A percentile compares a stretch with the other conserved stretches of the same genome.
Conservation (phyloP, 192 early-diverging fungal genomes). For the Coemansia sp. region DNA sequence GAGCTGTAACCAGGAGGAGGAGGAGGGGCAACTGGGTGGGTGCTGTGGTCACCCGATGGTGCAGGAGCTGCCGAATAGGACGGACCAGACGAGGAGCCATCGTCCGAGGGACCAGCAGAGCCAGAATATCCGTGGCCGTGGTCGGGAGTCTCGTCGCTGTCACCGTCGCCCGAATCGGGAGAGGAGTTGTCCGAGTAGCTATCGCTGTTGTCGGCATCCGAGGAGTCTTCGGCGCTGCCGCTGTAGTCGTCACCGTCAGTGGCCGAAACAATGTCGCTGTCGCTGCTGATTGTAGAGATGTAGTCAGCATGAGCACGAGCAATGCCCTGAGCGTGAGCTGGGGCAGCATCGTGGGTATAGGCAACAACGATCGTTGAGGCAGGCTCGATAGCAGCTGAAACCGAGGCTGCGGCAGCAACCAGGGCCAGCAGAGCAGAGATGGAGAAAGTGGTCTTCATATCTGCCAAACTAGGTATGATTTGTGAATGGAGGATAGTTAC, state of each 20-base stretch:
- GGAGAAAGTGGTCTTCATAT: slow-evolving; percentile 16
- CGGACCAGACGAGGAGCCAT: background rate
- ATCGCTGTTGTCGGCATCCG: slow-evolving; percentile 1
- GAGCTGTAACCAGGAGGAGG: slow-evolving; percentile 5
- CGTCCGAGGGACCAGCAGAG: background rate
- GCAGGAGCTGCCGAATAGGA: background rate
- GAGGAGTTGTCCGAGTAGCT: background rate
- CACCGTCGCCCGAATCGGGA: background rate
- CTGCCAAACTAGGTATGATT: background rate
- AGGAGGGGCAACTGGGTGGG: background rate
- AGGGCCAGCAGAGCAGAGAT: slow-evolving; percentile 10
- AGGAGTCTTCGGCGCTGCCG: background rate
- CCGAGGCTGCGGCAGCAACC: slow-evolving; percentile 1
- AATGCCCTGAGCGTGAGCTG: background rate
- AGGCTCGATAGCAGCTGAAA: background rate
- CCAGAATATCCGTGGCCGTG: background rate
- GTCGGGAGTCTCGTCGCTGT: background rate
- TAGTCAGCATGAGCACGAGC: slow-evolving; percentile 5
- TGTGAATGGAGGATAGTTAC: background rate
- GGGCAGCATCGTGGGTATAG: background rate
- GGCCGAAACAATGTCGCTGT: background rate
- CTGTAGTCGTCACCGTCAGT: background rate
- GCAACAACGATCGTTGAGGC: slow-evolving; percentile 6
- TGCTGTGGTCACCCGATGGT: background rate
- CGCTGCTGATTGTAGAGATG: background rate